These are phyloP conservation scores for Globisporangium radiosum DNA, from an alignment of 352 stramenopile species.

Conservation along the genomic window DNA sequence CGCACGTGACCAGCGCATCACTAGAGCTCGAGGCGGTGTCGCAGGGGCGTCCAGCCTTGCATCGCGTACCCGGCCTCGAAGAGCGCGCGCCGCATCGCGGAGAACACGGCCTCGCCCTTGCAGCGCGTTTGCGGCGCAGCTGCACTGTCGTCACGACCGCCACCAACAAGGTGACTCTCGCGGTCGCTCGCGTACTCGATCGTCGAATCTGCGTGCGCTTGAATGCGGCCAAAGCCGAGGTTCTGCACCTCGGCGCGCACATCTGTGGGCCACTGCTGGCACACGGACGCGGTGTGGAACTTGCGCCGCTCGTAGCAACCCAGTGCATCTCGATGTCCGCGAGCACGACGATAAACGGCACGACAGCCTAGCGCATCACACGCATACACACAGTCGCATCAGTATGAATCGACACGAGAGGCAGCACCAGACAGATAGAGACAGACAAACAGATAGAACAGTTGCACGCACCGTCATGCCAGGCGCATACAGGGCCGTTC, in stretches of 20 bases:
- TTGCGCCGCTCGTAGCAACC: conserved; percentile 4
- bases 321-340: conserved; percentile 8
- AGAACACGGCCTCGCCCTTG: conserved; percentile 14
- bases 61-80: conserved; percentile 9
- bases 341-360: conserved; percentile 10
- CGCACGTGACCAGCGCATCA: not conserved
- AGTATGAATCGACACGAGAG: too few species aligned
- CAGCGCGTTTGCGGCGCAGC: conserved; percentile 1
- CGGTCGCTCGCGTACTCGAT: conserved; percentile 11
- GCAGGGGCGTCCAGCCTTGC: conserved; percentile 6
- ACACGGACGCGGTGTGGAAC: conserved; percentile 11
- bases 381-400: not conserved
- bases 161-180: too few species aligned
- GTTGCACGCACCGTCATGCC: conserved; percentile 9
- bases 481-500: conserved; percentile 4
- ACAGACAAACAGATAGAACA: not conserved
- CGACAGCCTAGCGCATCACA: conserved; percentile 1
- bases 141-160: not conserved
- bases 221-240: conserved; percentile 8
- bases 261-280: conserved; percentile 9
- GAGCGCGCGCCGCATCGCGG: conserved; percentile 5
- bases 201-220: conserved; percentile 1
- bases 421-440: not conserved
- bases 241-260: conserved; percentile 9
- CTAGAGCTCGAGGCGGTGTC: conserved; percentile 8